Conservation (phyloP, 345 rosid species). For the Citrus cavaleriei region DNA sequence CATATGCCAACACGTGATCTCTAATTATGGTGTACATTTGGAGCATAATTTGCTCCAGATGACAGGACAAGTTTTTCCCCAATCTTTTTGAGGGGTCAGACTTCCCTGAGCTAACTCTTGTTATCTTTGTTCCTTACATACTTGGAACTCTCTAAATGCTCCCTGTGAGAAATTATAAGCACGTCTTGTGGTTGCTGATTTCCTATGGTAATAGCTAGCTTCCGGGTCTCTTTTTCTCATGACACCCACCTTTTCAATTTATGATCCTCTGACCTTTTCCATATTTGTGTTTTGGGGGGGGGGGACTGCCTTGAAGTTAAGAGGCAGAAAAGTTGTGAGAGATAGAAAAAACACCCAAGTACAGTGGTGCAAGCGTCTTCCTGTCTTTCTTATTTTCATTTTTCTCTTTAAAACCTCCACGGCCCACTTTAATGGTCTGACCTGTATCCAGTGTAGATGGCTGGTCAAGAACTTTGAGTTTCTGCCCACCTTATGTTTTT, state of each 20-base stretch:
- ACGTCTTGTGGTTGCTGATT: background rate
- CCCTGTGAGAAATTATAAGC: background rate
- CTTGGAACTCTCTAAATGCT: background rate
- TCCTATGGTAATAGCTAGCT: background rate
- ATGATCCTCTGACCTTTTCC: background rate
- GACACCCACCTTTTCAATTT: background rate
- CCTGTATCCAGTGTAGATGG: conserved; percentile 9
- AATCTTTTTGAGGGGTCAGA: background rate
- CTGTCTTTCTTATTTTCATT: background rate
- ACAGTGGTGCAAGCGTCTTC: background rate
- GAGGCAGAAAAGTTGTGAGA: background rate
- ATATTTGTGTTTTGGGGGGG: background rate
- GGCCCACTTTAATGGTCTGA: background rate
- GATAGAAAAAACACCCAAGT: background rate
- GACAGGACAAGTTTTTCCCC: background rate
- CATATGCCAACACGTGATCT: background rate
- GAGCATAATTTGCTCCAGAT: background rate
- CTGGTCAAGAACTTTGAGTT: conserved; percentile 20
- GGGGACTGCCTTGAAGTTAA: too few species aligned
- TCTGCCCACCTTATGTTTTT: conserved; percentile 9
- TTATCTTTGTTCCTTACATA: background rate
- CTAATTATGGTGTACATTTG: background rate
- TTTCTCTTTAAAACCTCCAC: background rate
- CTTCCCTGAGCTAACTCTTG: background rate
- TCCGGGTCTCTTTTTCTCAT: background rate